phyloP scores from a whole-genome alignment of 2,329 filamentous ascomycete species.

The Paracorniculantispora psalliotae region DNA sequence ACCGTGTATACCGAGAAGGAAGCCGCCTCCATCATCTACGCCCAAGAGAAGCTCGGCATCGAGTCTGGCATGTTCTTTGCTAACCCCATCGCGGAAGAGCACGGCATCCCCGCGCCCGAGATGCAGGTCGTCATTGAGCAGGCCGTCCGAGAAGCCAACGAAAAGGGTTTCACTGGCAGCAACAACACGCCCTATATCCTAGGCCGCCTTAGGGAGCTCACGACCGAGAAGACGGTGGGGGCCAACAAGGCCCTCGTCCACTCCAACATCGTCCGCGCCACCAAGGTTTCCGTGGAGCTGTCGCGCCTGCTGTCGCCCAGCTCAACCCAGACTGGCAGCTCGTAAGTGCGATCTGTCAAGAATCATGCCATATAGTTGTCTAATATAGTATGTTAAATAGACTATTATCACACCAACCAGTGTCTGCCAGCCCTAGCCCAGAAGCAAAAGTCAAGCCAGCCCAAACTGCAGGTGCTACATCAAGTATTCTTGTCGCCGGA shows the following conservation, averaged over 20 bases:
- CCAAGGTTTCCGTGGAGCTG: slow-evolving; percentile 50
- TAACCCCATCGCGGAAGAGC: slow-evolving; percentile 73
- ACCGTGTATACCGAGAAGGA: slow-evolving; percentile 71
- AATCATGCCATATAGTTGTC: slow-evolving; percentile 23
- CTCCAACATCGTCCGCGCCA: slow-evolving; percentile 50
- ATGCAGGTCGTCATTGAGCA: slow-evolving; percentile 66
- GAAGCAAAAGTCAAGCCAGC: background rate
- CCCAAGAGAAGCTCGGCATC: slow-evolving; percentile 67
- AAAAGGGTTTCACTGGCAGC: slow-evolving; percentile 64
- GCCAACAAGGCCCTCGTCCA: slow-evolving; percentile 65
- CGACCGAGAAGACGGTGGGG: slow-evolving; percentile 61
- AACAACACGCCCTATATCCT: slow-evolving; percentile 84
- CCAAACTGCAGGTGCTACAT: background rate
- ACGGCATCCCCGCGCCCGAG: slow-evolving; percentile 63
- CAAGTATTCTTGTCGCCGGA: slow-evolving; percentile 72
- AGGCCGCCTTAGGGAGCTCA: slow-evolving; percentile 72
- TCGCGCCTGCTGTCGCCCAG: slow-evolving; percentile 37
- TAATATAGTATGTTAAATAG: slow-evolving; percentile 32
- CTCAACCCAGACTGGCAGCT: slow-evolving; percentile 24
- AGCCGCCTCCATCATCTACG: slow-evolving; percentile 82
- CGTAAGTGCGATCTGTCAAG: slow-evolving; percentile 31
- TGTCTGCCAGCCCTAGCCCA: background rate
- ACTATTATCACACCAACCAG: slow-evolving; percentile 8
- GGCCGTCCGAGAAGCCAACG: slow-evolving; percentile 60
- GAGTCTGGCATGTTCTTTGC: slow-evolving; percentile 81